phyloP scores from a whole-genome alignment of 352 stramenopile species.

The Lagenidium giganteum region DNA sequence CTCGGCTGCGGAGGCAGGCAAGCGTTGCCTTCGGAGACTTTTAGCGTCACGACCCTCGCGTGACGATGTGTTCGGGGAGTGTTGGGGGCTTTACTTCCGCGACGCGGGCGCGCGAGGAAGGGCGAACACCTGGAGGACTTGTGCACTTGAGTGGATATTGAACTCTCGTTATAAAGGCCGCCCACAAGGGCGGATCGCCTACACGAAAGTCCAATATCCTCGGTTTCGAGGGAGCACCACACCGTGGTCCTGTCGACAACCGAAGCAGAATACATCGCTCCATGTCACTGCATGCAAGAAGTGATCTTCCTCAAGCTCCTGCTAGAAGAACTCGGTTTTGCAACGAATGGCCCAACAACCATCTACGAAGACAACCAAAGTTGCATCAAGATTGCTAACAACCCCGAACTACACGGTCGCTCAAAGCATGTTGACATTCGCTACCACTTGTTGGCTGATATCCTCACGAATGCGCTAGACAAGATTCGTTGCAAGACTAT shows the following conservation, averaged over 20 bases:
- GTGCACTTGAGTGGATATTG: slow-evolving; percentile 4
- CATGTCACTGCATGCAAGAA: slow-evolving; percentile 8
- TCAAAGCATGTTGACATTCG: slow-evolving; percentile 28
- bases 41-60: too few relatives aligned
- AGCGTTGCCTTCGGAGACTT: too few relatives aligned
- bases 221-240: slow-evolving; percentile 9
- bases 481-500: too few relatives aligned
- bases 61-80: too few relatives aligned
- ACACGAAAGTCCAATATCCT: slow-evolving; percentile 1
- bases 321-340: slow-evolving; percentile 5
- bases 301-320: slow-evolving; percentile 6
- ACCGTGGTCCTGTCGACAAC: slow-evolving; percentile 12
- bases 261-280: slow-evolving; percentile 9
- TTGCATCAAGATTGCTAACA: slow-evolving; percentile 25
- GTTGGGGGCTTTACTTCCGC: too few relatives aligned
- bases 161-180: slow-evolving; percentile 2
- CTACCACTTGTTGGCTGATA: slow-evolving; percentile 31
- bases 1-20: too few relatives aligned
- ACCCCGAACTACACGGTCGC: slow-evolving; percentile 19
- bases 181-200: neutral
- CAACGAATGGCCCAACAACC: neutral
- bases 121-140: too few relatives aligned
- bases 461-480: slow-evolving; percentile 22
- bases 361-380: slow-evolving; percentile 38
- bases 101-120: too few relatives aligned